These are phyloP conservation scores for Ustilago nuda DNA, from an alignment of 1,284 basidiomycete genomes.

Conservation along the genomic window DNA sequence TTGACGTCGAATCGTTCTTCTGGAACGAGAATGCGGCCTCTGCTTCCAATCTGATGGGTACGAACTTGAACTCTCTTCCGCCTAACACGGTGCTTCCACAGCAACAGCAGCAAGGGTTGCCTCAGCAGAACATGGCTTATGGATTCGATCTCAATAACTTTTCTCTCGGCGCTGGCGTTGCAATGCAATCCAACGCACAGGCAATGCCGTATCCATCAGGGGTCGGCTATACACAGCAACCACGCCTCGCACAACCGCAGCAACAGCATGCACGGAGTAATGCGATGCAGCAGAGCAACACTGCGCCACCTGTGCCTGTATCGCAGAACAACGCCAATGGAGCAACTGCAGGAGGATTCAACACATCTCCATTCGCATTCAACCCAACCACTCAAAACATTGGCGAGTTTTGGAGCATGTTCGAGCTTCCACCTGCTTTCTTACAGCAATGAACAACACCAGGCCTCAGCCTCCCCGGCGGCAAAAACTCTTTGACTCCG, in stretches of 20 bases:
- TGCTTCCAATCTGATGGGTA: constrained; percentile 25
- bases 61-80: constrained; percentile 15
- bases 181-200: not conserved
- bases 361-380: constrained; percentile 52
- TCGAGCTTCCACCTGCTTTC: constrained; percentile 57
- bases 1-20: constrained; percentile 60
- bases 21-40: constrained; percentile 58
- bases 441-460: constrained; percentile 21
- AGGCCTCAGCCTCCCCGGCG: not conserved
- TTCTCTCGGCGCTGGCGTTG: not conserved
- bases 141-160: constrained; percentile 11
- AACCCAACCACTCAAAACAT: constrained; percentile 37
- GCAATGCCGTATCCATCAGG: not conserved
- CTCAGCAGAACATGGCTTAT: not conserved
- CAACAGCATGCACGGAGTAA: constrained; percentile 1
- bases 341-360: constrained; percentile 20
- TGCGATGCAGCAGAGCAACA: not conserved
- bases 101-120: not conserved
- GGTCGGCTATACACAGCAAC: not conserved
- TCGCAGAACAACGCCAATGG: not conserved
- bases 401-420: constrained; percentile 56
- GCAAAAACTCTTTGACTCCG: not conserved
- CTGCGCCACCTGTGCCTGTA: not conserved
- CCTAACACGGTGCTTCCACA: not conserved
- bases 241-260: constrained; percentile 15